A percentile compares a stretch with the other conserved stretches of the same genome.
Evolutionary conservation across 805 yeast species (phyloP).

Genomic region (Kregervanrija fluxuum): DNA sequence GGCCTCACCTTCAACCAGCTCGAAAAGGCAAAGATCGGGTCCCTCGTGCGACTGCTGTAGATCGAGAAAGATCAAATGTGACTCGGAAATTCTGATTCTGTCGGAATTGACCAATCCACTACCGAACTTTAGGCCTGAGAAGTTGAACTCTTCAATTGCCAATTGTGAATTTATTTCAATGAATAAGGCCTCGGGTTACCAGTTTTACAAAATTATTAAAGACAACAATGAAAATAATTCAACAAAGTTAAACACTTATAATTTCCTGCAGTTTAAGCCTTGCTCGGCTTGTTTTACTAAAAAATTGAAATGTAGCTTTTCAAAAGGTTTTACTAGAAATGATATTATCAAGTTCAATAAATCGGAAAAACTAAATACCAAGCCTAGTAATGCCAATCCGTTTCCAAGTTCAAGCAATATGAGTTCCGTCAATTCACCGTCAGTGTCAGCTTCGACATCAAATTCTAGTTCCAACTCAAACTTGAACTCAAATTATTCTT

Average conservation of each 20-base stretch:
- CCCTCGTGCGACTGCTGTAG: constrained; percentile 73
- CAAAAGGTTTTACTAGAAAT: constrained; percentile 61
- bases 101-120: constrained; percentile 11
- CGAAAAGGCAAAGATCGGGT: constrained; percentile 56
- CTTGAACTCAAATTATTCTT: not conserved
- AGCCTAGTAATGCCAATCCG: not conserved
- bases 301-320: constrained; percentile 42
- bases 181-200: constrained; percentile 17
- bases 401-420: not conserved
- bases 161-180: constrained; percentile 23
- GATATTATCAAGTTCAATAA: constrained; percentile 40
- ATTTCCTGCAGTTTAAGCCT: constrained; percentile 39
- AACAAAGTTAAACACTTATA: constrained; percentile 18
- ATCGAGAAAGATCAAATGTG: constrained; percentile 63
- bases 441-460: not conserved
- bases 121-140: not conserved
- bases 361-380: constrained; percentile 16
- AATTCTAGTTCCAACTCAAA: not conserved
- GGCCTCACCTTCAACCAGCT: constrained; percentile 25
- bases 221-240: constrained; percentile 7
- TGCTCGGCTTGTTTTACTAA: constrained; percentile 50
- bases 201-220: constrained; percentile 22
- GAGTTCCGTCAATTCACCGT: not conserved
- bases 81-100: constrained; percentile 46
- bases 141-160: constrained; percentile 20